Evolutionary conservation across 1,284 basidiomycete species (phyloP), one percentile per base, ranked within the genome.

Genomic region (Lentinula novae-zelandiae): DNA sequence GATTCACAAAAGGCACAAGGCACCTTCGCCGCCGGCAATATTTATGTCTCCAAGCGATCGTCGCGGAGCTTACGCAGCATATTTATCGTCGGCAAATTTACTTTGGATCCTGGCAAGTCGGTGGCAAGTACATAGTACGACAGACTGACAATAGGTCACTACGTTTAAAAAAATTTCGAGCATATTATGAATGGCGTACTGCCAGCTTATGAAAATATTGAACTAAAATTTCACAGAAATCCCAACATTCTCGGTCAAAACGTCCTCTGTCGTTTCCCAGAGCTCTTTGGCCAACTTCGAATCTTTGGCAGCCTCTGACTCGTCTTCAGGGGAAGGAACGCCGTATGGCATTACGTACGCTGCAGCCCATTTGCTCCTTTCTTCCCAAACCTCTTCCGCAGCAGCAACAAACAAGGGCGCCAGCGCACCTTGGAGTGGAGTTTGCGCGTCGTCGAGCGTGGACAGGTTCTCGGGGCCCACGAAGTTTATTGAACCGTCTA

Each of bases 221-320:
- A 38, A 12, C 7, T 38, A 44, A 15, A 44, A 44, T 10, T 8
- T 44, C 36, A 38, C 53, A 53, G 17, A 49, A 17, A 33, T 57
- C 31, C 49, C 31, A 12, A 34, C 60, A 33, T 50, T 31, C 12
- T 49, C 57, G 27, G 40, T 39, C 20, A 54, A 22, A 5, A 62
- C 52, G 33, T 44, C 69, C 64, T 79, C 78, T 7, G 78, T 76
- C 12, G 75, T 74, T 5, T 72, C 70, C 75, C 80, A 82, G 39
- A 82, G 64, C 53, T 78, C 78, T 53, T 73, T 72, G 49, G 78
- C 76, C 52, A 81, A 65, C 8, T 73, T 75, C 17, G 73, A 70
- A 20, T 75, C 70, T 46, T 68, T 65, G 15, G 71, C 74, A 34
- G 67, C 66, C 2, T 71, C 58, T 9, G 17, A 17, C 17, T 33